These are phyloP conservation scores for rapeseed (Brassica napus) DNA, from an alignment of 345 rosid genomes.

Conservation along the genomic window DNA sequence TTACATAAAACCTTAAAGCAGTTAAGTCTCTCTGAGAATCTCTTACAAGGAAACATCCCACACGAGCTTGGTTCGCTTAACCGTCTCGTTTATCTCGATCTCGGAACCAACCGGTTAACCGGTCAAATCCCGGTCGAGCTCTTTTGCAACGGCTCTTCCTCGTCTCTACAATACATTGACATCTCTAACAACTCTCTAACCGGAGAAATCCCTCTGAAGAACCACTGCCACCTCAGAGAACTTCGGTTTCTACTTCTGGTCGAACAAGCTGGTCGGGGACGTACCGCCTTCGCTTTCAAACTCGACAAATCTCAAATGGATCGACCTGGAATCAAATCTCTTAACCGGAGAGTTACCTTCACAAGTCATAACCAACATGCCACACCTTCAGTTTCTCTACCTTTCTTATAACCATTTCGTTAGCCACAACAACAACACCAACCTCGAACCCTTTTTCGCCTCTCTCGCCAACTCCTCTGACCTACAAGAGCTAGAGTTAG, in stretches of 20 bases:
- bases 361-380: constrained; percentile 55
- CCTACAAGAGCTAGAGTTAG: constrained; percentile 76
- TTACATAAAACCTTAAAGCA: constrained; percentile 50
- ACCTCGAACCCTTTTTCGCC: constrained; percentile 73
- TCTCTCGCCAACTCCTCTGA: constrained; percentile 59
- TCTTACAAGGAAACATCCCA: constrained; percentile 70
- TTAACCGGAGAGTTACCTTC: constrained; percentile 78
- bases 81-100: constrained; percentile 56
- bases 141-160: constrained; percentile 63
- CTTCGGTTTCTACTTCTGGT: constrained; percentile 75
- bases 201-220: constrained; percentile 58
- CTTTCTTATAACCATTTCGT: constrained; percentile 73
- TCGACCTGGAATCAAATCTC: constrained; percentile 73
- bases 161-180: constrained; percentile 64
- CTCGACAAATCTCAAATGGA: constrained; percentile 73
- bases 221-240: constrained; percentile 52
- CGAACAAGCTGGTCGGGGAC: constrained; percentile 58
- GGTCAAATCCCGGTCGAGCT: constrained; percentile 60
- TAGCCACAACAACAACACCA: constrained; percentile 71
- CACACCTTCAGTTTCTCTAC: constrained; percentile 68
- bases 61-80: constrained; percentile 51
- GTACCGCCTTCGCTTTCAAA: constrained; percentile 67
- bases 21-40: constrained; percentile 66
- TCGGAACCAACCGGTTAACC: constrained; percentile 56
- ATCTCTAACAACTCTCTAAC: constrained; percentile 76